These are phyloP conservation scores for Pseudopediastrum boryanum DNA, from an alignment of 139 green algal species.

Conservation along the genomic window DNA sequence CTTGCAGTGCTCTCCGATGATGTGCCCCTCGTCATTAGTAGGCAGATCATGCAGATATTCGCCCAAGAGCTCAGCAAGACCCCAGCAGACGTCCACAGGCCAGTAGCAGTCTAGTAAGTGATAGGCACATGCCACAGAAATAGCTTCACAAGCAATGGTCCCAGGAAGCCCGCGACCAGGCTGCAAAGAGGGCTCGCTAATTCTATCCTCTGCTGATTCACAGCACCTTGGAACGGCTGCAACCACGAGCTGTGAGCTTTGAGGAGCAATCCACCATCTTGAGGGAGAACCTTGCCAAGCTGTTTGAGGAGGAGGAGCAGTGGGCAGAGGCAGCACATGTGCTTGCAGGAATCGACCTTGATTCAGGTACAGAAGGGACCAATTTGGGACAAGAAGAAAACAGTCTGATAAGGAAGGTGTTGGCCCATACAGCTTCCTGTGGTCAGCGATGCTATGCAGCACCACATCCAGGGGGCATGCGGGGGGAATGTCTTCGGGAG, in stretches of 20 bases:
- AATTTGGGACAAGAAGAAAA: too few relatives aligned
- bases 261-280: constrained; percentile 81
- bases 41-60: constrained; percentile 73
- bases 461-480: too few relatives aligned
- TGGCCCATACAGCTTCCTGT: too few relatives aligned
- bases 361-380: constrained; percentile 69
- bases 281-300: constrained; percentile 68
- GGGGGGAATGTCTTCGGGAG: too few relatives aligned
- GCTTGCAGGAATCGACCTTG: constrained; percentile 92
- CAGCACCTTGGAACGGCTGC: constrained; percentile 25
- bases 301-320: constrained; percentile 84
- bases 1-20: constrained; percentile 81
- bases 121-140: background rate
- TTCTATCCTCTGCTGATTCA: background rate
- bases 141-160: too few relatives aligned
- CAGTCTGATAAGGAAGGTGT: too few relatives aligned
- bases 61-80: constrained; percentile 66
- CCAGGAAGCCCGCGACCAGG: too few relatives aligned
- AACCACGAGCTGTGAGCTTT: constrained; percentile 78
- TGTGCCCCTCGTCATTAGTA: constrained; percentile 82
- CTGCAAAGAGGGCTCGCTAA: background rate
- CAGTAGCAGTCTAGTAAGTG: constrained; percentile 74
- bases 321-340: constrained; percentile 89
- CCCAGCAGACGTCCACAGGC: constrained; percentile 65
- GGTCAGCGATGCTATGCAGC: too few relatives aligned